Conservation (phyloP, 2,329 filamentous ascomycete species). For the Colletotrichum godetiae region DNA sequence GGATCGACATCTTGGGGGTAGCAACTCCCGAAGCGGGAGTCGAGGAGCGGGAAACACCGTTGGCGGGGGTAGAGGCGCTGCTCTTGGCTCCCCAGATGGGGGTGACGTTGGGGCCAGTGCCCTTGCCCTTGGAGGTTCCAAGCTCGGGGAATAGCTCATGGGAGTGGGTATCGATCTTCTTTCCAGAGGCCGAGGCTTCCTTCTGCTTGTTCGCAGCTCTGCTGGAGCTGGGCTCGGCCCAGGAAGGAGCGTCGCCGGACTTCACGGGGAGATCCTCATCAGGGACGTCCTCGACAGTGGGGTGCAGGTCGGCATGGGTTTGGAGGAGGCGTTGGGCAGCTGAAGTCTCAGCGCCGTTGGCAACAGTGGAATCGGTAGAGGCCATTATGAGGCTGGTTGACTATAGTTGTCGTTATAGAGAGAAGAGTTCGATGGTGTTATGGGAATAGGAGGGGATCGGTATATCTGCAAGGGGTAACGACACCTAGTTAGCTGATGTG, state of each 20-base stretch:
- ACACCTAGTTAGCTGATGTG: slow-evolving; percentile 1
- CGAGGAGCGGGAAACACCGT: slow-evolving; percentile 69
- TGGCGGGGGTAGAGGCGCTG: slow-evolving; percentile 67
- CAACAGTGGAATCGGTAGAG: slow-evolving; percentile 49
- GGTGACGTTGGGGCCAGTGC: slow-evolving; percentile 67
- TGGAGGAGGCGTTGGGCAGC: slow-evolving; percentile 73
- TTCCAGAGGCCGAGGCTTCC: slow-evolving; percentile 55
- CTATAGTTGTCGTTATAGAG: slow-evolving; percentile 10
- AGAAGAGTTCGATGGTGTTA: slow-evolving; percentile 13
- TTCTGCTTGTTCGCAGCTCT: slow-evolving; percentile 79
- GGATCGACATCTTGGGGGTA: slow-evolving; percentile 74
- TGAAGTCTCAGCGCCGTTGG: slow-evolving; percentile 56
- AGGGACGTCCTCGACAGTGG: slow-evolving; percentile 81
- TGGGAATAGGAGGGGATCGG: slow-evolving; percentile 13
- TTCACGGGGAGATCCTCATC: slow-evolving; percentile 80
- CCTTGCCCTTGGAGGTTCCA: slow-evolving; percentile 76
- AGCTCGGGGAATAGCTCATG: slow-evolving; percentile 96
- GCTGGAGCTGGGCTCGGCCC: slow-evolving; percentile 63
- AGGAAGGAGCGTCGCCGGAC: slow-evolving; percentile 58
- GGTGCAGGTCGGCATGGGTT: slow-evolving; percentile 70
- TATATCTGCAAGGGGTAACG: slow-evolving; percentile 28
- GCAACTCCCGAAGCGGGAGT: slow-evolving; percentile 71
- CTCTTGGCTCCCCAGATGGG: slow-evolving; percentile 82
- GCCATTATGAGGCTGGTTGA: slow-evolving; percentile 52
- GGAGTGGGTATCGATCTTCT: slow-evolving; percentile 81